Percentiles rank a stretch among this genome's conserved stretches.
Conservation (phyloP, 306 rosid species). For the Inga leiocalycina region DNA sequence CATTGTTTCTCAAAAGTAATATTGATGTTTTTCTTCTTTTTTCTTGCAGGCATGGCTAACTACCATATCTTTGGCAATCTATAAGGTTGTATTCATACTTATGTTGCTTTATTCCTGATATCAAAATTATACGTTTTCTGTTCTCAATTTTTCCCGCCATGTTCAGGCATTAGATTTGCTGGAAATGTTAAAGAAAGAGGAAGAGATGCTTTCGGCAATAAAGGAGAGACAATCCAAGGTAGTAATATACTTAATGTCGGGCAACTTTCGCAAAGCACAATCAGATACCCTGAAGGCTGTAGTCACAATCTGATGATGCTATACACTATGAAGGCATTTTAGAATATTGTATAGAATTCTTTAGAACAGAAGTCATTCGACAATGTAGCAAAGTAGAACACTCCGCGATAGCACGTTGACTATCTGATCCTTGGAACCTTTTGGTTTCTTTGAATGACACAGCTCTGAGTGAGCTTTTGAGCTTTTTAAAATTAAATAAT, state of each 20-base stretch:
- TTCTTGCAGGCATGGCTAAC: constrained; percentile 86
- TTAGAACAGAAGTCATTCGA: constrained; percentile 1
- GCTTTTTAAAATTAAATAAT: constrained; percentile 3
- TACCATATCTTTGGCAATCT: constrained; percentile 76
- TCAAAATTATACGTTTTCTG: constrained; percentile 15
- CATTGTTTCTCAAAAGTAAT: neutral
- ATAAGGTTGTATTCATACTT: constrained; percentile 60
- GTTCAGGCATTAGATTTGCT: constrained; percentile 77
- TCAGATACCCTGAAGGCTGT: constrained; percentile 3
- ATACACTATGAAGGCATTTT: neutral
- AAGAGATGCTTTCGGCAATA: constrained; percentile 78
- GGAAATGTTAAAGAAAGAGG: constrained; percentile 91
- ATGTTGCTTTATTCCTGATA: neutral
- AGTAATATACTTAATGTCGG: constrained; percentile 27
- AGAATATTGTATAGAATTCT: neutral
- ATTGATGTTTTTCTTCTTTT: constrained; percentile 1
- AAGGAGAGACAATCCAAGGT: constrained; percentile 83
- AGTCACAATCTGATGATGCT: constrained; percentile 11
- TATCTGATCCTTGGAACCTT: constrained; percentile 22
- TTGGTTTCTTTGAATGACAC: neutral
- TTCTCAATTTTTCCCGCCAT: constrained; percentile 32
- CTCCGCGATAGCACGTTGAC: neutral
- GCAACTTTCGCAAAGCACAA: constrained; percentile 7
- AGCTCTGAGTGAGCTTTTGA: neutral
- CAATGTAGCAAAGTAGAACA: neutral